Base-by-base conservation (phyloP, 805 yeast genomes). In the Barnettozyma populi region DNA sequence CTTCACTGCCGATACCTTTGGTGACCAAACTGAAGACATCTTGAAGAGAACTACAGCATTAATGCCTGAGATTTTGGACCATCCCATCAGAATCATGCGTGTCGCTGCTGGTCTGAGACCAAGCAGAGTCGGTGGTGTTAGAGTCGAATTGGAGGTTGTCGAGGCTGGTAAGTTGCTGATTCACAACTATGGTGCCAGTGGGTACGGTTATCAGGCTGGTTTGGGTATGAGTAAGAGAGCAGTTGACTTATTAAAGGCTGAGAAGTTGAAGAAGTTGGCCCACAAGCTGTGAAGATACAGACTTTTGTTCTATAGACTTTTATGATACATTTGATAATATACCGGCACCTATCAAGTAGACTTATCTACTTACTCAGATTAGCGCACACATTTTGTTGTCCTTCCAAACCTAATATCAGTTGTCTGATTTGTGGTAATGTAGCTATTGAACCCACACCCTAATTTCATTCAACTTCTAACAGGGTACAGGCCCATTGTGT, bases 21-120 rank as follows among this genome's bases (percentile, higher is more conserved):
- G 67, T 29, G 69, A 67, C 34, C 81, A 84, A 58, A 78, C 85
- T 1, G 74, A 74, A 36, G 84, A 83, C 52, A 84, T 86, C 45
- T 54, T 85, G 34, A 68, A 65, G 41, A 73, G 92, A 54, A 78
- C 88, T 1, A 73, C 79, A 1, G 69, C 61, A 23, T 60, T 80
- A 40, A 61, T 67, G 25, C 86, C 86, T 31, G 64, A 76, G 48
- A 70, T 85, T 37, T 56, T 75, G 46, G 68, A 65, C 14, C 43
- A 52, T 63, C 78, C 56, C 20, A 62, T 70, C 41, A 84, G 82
- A 53, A 72, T 87, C 24, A 44, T 84, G 10, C 73, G 86, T 45
- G 82, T 78, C 36, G 86, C 77, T 1, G 82, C 90, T 7, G 95
- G 95, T 0, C 69, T 85, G 40, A 74, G 96, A 53, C 96, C 95